phyloP scores from a whole-genome alignment of 169 alveolate genomes.

The Perkinsus marinus region DNA sequence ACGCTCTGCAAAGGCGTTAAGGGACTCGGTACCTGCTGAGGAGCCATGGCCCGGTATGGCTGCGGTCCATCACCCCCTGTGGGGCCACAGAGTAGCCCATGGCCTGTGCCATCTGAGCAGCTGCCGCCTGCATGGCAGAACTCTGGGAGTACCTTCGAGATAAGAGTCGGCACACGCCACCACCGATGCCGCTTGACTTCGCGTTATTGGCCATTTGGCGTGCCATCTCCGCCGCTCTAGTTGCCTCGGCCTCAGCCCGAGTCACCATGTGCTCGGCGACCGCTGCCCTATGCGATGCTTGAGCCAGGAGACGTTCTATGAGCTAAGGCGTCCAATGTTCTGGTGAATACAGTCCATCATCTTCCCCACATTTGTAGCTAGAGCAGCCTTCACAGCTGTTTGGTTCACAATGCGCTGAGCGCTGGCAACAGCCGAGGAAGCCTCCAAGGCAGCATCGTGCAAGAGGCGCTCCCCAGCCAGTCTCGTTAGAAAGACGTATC shows the following conservation, averaged over 20 bases:
- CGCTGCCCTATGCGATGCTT: neutral
- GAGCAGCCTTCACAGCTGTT: neutral
- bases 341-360: neutral
- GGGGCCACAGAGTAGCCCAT: neutral
- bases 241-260: neutral
- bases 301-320: neutral
- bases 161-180: neutral
- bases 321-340: neutral
- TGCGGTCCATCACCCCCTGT: neutral
- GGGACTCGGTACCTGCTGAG: neutral
- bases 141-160: neutral
- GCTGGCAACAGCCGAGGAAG: neutral
- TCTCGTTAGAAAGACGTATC: neutral
- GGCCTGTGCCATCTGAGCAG: neutral
- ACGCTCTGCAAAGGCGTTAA: neutral
- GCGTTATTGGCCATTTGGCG: neutral
- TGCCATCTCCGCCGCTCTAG: neutral
- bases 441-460: neutral
- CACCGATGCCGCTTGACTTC: neutral
- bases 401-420: neutral
- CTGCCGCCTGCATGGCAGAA: neutral
- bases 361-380: neutral
- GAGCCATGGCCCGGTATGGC: neutral
- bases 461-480: neutral
- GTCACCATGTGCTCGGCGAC: neutral